These are phyloP conservation scores for Neofusicoccum ribis DNA, from an alignment of 2,329 filamentous ascomycete genomes.

Conservation along the genomic window DNA sequence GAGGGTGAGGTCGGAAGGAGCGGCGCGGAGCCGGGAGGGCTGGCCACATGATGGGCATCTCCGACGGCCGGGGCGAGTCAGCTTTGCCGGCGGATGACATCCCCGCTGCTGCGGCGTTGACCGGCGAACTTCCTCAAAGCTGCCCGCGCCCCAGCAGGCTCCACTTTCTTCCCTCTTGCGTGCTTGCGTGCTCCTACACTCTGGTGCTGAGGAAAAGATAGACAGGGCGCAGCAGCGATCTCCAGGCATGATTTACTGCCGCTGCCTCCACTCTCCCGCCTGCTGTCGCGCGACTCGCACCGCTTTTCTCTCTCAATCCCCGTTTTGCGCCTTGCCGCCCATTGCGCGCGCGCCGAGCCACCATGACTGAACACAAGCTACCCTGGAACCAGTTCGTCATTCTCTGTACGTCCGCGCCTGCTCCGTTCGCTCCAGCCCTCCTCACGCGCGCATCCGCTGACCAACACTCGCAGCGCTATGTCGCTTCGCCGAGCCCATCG, in stretches of 20 bases:
- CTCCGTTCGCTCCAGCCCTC: neutral
- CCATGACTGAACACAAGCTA: slow-evolving; percentile 39
- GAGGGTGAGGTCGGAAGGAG: neutral
- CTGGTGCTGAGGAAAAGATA: neutral
- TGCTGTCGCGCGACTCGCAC: neutral
- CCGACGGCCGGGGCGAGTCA: slow-evolving; percentile 9
- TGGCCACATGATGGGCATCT: slow-evolving; percentile 11
- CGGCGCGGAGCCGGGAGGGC: slow-evolving; percentile 4
- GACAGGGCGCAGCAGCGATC: slow-evolving; percentile 1
- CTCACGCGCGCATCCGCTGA: neutral
- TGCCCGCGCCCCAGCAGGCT: neutral
- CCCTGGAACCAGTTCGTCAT: slow-evolving; percentile 43
- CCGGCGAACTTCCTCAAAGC: slow-evolving; percentile 3
- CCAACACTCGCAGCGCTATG: slow-evolving; percentile 69
- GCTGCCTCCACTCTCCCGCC: neutral
- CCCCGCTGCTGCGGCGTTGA: slow-evolving; percentile 2
- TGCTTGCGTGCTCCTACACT: neutral
- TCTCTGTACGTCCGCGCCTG: slow-evolving; percentile 30
- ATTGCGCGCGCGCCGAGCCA: neutral
- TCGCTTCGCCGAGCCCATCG: slow-evolving; percentile 87
- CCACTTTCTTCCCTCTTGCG: slow-evolving; percentile 11
- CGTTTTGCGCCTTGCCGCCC: neutral
- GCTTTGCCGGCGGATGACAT: neutral
- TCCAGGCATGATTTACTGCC: slow-evolving; percentile 1
- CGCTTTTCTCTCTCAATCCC: neutral